These are phyloP conservation scores for Blastomyces silverae DNA, from an alignment of 2,329 filamentous ascomycete genomes.

Conservation along the genomic window DNA sequence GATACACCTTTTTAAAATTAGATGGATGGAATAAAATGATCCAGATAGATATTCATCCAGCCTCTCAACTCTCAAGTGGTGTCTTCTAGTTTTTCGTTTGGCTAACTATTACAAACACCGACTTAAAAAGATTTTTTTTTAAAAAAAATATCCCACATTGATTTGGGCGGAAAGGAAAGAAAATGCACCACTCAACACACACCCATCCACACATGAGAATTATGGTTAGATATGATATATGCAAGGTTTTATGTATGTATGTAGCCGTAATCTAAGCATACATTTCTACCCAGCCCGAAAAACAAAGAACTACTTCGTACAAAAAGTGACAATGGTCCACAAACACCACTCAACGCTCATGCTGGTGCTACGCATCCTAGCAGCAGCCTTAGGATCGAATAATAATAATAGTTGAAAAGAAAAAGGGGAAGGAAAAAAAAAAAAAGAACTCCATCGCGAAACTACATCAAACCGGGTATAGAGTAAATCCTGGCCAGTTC, in stretches of 20 bases:
- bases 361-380: neutral
- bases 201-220: neutral
- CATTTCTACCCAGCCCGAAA: neutral
- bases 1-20: no score
- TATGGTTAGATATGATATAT: neutral
- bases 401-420: neutral
- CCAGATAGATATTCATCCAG: neutral
- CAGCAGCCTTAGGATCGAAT: neutral
- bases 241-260: neutral
- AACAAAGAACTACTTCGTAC: neutral
- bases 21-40: neutral
- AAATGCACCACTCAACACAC: neutral
- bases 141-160: neutral
- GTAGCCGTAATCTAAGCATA: neutral
- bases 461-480: neutral
- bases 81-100: neutral
- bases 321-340: neutral
- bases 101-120: neutral
- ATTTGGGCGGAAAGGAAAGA: neutral
- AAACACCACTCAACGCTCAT: neutral
- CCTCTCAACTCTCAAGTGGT: neutral
- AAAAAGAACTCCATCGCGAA: neutral
- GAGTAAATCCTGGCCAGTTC: neutral
- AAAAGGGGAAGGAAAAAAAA: neutral
- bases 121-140: neutral